Evolutionary conservation across 1,284 basidiomycete species (phyloP).

Genomic region (Puccinia brachypodii): DNA sequence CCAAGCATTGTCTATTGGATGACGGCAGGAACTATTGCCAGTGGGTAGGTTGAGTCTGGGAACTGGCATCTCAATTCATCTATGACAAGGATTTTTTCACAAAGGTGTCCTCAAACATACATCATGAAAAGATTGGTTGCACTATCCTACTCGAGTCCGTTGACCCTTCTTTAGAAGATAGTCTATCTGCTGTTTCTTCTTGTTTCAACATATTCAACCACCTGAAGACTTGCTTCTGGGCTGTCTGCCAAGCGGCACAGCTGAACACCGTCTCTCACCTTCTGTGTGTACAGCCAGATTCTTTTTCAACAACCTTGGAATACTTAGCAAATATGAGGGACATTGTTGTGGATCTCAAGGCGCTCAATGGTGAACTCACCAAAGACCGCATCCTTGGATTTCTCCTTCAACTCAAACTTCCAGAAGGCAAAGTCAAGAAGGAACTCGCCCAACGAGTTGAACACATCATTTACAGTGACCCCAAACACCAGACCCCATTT

Average conservation of each 20-base stretch:
- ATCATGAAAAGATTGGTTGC: not conserved
- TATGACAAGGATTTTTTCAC: not conserved
- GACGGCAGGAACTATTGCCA: not conserved
- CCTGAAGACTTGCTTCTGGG: not conserved
- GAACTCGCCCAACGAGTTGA: not conserved
- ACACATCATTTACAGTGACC: not conserved
- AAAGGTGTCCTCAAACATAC: not conserved
- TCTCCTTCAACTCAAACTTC: not conserved
- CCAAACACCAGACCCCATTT: no score
- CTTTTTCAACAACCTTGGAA: not conserved
- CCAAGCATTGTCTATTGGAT: not conserved
- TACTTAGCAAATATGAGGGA: not conserved
- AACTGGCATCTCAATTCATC: not conserved
- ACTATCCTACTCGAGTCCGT: not conserved
- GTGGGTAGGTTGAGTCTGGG: not conserved
- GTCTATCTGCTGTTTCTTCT: not conserved
- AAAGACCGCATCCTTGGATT: not conserved
- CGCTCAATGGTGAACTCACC: not conserved
- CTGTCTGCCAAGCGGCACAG: not conserved
- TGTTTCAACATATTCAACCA: not conserved
- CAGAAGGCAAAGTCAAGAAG: not conserved
- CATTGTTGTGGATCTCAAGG: not conserved
- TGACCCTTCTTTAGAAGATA: not conserved
- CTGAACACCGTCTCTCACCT: not conserved
- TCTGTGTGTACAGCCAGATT: not conserved